Evolutionary conservation across 148 eudicot genomes (phyloP).

Genomic region (Limonium bicolor): DNA sequence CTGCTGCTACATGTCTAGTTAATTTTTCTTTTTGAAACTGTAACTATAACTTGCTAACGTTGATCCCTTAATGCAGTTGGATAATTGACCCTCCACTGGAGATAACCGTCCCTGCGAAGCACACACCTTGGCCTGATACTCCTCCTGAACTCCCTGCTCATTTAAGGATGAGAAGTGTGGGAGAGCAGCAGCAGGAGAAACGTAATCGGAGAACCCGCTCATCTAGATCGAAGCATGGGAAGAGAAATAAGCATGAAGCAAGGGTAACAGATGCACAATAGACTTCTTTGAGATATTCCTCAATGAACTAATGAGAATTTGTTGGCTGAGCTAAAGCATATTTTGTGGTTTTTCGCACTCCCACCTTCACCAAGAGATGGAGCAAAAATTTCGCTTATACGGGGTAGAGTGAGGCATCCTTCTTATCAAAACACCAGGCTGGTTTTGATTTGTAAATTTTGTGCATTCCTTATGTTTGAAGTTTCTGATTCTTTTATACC

Average conservation of each 20-base stretch:
- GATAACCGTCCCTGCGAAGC: conserved; percentile 83
- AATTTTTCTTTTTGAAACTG: no score
- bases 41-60: conserved; percentile 1
- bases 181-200: conserved; percentile 37
- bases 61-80: conserved; percentile 68
- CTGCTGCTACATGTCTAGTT: not conserved
- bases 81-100: conserved; percentile 73
- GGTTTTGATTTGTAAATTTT: no score
- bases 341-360: no score
- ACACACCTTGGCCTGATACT: conserved; percentile 89
- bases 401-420: no score
- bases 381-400: no score
- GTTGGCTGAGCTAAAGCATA: no score
- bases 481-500: no score
- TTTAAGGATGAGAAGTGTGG: conserved; percentile 16
- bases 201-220: conserved; percentile 35
- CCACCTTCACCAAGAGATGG: no score
- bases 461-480: no score
- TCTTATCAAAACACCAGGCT: no score
- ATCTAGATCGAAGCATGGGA: conserved; percentile 35
- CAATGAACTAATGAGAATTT: no score
- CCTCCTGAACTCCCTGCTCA: conserved; percentile 56
- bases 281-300: no score
- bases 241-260: conserved; percentile 45
- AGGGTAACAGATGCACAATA: conserved; percentile 29